Conservation (phyloP, 2,329 filamentous ascomycete genomes). For the Dryadomyces sulphureus region DNA sequence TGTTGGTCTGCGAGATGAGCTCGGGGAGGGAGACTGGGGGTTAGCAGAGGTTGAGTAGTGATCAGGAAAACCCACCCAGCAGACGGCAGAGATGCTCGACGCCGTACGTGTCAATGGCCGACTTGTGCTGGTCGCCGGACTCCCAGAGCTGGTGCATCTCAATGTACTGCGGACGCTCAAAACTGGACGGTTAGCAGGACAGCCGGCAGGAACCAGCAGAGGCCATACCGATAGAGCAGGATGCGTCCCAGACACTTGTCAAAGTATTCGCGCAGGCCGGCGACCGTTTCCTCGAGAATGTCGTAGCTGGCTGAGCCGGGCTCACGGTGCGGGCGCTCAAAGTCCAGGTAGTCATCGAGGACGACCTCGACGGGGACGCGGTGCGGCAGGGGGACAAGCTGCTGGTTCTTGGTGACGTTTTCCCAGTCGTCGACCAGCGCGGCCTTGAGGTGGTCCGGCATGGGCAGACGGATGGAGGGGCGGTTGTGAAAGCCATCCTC, state of each 20-base stretch:
- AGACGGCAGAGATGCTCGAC: conserved; percentile 83
- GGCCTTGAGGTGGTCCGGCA: conserved; percentile 83
- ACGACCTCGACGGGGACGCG: conserved; percentile 61
- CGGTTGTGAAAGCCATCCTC: conserved; percentile 77
- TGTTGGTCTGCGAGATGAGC: conserved; percentile 91
- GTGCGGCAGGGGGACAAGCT: conserved; percentile 74
- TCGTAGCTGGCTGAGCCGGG: conserved; percentile 59
- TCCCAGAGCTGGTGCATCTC: conserved; percentile 60
- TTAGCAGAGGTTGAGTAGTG: not conserved
- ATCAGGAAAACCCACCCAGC: conserved; percentile 49
- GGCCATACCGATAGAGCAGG: conserved; percentile 56
- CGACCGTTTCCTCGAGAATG: conserved; percentile 77
- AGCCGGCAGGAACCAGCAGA: not conserved
- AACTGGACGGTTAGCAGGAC: conserved; percentile 31
- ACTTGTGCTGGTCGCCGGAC: conserved; percentile 40
- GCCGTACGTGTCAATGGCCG: conserved; percentile 71
- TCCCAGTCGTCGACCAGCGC: conserved; percentile 98
- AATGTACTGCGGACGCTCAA: conserved; percentile 80
- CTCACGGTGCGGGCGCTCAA: conserved; percentile 51
- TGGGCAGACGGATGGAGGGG: conserved; percentile 70
- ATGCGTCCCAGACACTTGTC: conserved; percentile 80
- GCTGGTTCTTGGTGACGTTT: conserved; percentile 89
- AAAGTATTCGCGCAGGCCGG: conserved; percentile 85
- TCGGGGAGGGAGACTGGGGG: conserved; percentile 71
- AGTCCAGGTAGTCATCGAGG: conserved; percentile 63